Evolutionary conservation across 2,329 filamentous ascomycete genomes (phyloP).

Genomic region (Colletotrichum sp.): DNA sequence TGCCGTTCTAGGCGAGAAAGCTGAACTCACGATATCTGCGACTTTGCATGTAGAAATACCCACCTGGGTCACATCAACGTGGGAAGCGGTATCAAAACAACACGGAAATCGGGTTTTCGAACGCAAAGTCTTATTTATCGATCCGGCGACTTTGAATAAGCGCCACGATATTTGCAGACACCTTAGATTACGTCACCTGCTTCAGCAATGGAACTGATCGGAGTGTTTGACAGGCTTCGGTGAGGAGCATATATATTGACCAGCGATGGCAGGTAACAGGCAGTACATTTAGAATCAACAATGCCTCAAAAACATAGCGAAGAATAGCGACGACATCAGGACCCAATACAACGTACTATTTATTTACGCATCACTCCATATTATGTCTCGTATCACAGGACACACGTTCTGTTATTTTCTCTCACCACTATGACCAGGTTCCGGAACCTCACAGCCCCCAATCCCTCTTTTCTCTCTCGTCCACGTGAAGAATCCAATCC

Average conservation of each 20-base stretch:
- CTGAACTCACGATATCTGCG: not conserved
- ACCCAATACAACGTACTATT: no score
- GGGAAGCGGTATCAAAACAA: not conserved
- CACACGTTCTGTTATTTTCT: no score
- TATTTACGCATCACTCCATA: no score
- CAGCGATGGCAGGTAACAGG: no score
- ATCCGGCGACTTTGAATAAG: not conserved
- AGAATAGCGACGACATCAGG: accelerated
- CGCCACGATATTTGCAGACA: not conserved
- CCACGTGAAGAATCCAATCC: no score
- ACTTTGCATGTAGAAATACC: not conserved
- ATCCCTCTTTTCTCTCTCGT: no score
- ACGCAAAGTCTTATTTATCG: not conserved
- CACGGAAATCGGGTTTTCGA: not conserved
- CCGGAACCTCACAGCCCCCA: no score
- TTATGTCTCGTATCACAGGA: no score
- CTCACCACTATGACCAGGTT: no score
- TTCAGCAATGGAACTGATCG: not conserved
- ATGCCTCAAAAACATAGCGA: no score
- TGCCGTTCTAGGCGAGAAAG: not conserved
- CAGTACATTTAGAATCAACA: no score
- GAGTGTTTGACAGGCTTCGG: not conserved
- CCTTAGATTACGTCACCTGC: not conserved
- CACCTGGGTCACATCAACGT: not conserved
- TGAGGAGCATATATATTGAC: not conserved